phyloP scores from a whole-genome alignment of 2,329 filamentous ascomycete species.

The Talaromyces sp. region DNA sequence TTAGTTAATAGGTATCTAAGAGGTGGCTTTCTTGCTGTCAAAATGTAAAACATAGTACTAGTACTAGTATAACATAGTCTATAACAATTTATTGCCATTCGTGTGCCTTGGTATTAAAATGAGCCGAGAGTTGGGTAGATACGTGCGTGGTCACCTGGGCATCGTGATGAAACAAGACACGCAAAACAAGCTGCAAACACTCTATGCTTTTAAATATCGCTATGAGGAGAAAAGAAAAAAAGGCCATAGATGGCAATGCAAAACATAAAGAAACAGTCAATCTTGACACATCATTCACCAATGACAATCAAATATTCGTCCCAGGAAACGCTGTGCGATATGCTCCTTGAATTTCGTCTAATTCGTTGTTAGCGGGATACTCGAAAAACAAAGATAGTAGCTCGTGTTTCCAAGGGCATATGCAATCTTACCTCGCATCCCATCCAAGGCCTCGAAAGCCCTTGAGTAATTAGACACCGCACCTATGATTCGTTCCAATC shows the following conservation, averaged over 20 bases:
- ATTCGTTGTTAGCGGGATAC: constrained; percentile 7
- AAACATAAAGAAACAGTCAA: background rate
- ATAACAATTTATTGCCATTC: background rate
- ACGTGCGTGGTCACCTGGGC: no score
- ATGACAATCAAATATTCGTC: constrained; percentile 17
- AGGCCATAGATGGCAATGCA: background rate
- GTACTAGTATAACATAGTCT: no score
- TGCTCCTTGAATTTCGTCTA: constrained; percentile 48
- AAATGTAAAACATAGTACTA: no score
- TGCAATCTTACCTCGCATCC: constrained; percentile 44
- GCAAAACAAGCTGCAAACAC: background rate
- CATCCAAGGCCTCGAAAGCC: constrained; percentile 47
- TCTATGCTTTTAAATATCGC: background rate
- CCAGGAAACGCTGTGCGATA: constrained; percentile 44
- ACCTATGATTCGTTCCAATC: constrained; percentile 40
- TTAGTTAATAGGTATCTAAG: no score
- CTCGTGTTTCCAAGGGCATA: background rate
- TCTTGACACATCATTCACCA: background rate
- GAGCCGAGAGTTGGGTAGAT: background rate
- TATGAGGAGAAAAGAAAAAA: background rate
- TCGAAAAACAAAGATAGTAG: background rate
- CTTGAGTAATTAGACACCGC: constrained; percentile 44
- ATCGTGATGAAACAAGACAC: background rate
- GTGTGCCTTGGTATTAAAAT: background rate
- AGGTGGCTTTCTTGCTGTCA: no score